Conservation (phyloP, 108 stramenopile species). For the Epithemia pelagica region DNA sequence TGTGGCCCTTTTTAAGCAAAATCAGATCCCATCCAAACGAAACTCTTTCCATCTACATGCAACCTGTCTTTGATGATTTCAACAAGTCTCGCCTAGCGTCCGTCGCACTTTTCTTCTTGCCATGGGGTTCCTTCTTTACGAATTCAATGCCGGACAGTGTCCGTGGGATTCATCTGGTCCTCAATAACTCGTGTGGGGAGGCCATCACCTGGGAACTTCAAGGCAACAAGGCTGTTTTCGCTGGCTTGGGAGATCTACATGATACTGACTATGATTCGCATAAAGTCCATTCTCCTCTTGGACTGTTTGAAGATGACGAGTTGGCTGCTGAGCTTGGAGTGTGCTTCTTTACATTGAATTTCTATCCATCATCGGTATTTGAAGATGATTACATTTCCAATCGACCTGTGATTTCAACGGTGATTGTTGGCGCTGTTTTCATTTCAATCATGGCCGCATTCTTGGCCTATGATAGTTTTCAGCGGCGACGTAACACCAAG, state of each 20-base stretch:
- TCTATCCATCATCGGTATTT: not conserved
- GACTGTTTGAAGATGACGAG: slow-evolving; percentile 1
- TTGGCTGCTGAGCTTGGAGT: not conserved
- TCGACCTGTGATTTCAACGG: not conserved
- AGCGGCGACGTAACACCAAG: not conserved
- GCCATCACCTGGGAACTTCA: slow-evolving; percentile 25
- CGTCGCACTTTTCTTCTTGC: slow-evolving; percentile 5
- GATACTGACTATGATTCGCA: slow-evolving; percentile 26
- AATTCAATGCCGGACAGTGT: slow-evolving; percentile 12
- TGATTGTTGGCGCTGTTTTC: not conserved
- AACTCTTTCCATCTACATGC: not conserved
- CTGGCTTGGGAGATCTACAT: slow-evolving; percentile 48
- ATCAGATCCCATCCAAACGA: not conserved
- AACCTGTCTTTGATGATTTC: not conserved
- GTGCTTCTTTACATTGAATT: not conserved
- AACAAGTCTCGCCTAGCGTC: not conserved
- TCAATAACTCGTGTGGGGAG: slow-evolving; percentile 1
- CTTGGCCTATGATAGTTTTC: not conserved
- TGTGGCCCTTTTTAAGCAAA: not conserved
- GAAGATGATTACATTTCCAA: slow-evolving; percentile 1
- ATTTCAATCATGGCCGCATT: slow-evolving; percentile 1
- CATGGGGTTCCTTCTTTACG: slow-evolving; percentile 10
- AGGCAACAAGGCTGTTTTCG: slow-evolving; percentile 19
- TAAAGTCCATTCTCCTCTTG: not conserved
- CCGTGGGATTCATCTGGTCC: not conserved